phyloP scores from a whole-genome alignment of 129 eudicot genomes.

The Daucus carota region DH1_v3.0 NC_030381.2:35554501-35555000 shows the following conservation, averaged over 20 bases:
- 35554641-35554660: background rate
- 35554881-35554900: background rate
- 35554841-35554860: background rate
- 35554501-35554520: too few species aligned
- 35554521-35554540: too few species aligned
- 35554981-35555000: too few species aligned
- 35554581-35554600: too few species aligned
- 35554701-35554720: background rate
- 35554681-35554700: background rate
- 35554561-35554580: too few species aligned
- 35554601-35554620: too few species aligned
- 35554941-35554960: too few species aligned
- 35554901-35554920: too few species aligned
- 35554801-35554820: background rate
- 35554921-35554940: too few species aligned
- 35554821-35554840: background rate
- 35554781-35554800: background rate
- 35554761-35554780: background rate
- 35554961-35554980: too few species aligned
- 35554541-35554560: too few species aligned
- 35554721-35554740: background rate
- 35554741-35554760: background rate
- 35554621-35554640: background rate
- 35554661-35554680: background rate
- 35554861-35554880: background rate